These are phyloP conservation scores for Centella asiatica DNA, from an alignment of 129 eudicot genomes.

Conservation along the genomic window DNA sequence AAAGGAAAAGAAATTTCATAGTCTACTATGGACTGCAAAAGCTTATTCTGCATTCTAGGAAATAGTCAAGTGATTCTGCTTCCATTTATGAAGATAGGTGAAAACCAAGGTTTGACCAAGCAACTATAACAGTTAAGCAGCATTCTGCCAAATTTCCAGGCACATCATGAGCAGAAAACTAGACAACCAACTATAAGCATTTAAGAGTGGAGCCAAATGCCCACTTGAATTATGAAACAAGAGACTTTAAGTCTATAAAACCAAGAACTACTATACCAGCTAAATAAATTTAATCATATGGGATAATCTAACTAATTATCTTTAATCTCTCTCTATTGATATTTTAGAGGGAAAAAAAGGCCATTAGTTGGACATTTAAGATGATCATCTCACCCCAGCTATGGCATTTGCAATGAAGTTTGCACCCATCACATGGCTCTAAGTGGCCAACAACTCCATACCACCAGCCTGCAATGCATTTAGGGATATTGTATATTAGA, in stretches of 20 bases:
- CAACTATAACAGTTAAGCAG: background rate
- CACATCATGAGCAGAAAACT: background rate
- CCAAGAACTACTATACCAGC: no score
- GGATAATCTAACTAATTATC: no score
- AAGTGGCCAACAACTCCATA: slow-evolving; percentile 93
- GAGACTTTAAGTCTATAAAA: background rate
- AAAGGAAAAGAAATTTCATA: background rate
- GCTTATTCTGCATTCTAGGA: background rate
- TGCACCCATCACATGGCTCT: slow-evolving; percentile 60
- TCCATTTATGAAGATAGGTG: background rate
- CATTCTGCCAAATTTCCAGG: background rate
- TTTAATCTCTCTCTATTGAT: background rate
- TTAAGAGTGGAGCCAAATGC: background rate
- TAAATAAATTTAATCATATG: no score
- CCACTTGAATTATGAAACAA: background rate
- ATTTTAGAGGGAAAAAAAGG: background rate
- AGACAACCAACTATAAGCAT: background rate
- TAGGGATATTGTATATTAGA: background rate
- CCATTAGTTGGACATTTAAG: background rate
- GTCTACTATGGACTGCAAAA: background rate
- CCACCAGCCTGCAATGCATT: slow-evolving; percentile 87
- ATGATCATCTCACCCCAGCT: slow-evolving; percentile 43
- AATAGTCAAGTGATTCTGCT: no score
- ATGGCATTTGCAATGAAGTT: slow-evolving; percentile 70
- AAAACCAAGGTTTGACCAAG: background rate